Percentiles rank a stretch among this genome's conserved stretches.
These are phyloP conservation scores for Sporobolus alterniflorus DNA, from an alignment of 202 grass and related monocot species.

Conservation along the genomic window DNA sequence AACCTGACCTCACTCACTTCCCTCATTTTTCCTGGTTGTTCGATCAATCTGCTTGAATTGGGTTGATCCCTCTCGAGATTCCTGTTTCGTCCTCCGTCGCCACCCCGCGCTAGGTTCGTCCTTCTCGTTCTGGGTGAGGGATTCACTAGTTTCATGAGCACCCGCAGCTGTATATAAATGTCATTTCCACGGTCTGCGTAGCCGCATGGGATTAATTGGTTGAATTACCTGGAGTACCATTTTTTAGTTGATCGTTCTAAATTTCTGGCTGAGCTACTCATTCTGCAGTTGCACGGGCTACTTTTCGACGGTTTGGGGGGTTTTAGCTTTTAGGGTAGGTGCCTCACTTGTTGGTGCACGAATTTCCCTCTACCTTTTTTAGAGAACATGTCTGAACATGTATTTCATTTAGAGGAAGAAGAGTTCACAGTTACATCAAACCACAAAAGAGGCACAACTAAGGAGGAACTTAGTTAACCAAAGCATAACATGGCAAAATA, in stretches of 20 bases:
- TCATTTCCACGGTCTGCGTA: background rate
- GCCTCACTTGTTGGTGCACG: background rate
- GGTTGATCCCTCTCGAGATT: background rate
- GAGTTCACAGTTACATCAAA: no score
- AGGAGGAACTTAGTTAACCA: no score
- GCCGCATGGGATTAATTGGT: background rate
- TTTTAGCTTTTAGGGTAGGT: background rate
- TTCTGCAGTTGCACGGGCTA: background rate
- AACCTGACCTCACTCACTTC: background rate
- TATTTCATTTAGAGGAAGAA: no score
- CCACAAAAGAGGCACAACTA: no score
- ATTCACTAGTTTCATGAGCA: background rate
- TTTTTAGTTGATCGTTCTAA: background rate
- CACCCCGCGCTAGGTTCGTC: background rate
- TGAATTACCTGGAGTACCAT: background rate
- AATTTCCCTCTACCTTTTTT: background rate
- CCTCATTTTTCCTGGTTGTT: background rate
- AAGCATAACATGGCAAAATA: no score
- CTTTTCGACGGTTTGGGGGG: slow-evolving; percentile 3
- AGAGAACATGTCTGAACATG: no score
- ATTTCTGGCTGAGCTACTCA: background rate
- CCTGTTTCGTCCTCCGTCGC: background rate
- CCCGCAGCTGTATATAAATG: background rate
- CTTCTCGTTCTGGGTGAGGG: background rate
- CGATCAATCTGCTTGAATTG: background rate